phyloP scores from a whole-genome alignment of 306 rosid genomes.

The Lupinus albus region DNA sequence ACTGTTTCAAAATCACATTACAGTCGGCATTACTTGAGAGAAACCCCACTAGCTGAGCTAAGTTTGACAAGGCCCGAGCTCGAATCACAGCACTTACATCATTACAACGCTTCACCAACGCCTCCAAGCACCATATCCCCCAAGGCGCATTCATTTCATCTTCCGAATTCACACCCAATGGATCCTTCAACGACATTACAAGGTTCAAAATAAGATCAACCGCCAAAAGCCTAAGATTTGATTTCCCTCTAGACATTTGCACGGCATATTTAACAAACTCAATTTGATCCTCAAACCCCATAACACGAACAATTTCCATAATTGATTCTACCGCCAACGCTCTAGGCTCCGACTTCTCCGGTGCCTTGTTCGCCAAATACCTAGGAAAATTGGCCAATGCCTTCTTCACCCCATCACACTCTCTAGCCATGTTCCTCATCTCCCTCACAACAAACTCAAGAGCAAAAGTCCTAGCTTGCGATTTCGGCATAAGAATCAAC shows the following conservation, averaged over 20 bases:
- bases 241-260: slow-evolving; percentile 73
- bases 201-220: slow-evolving; percentile 73
- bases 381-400: slow-evolving; percentile 72
- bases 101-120: slow-evolving; percentile 74
- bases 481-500: slow-evolving; percentile 62
- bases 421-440: slow-evolving; percentile 39
- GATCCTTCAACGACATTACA: slow-evolving; percentile 55
- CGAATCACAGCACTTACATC: slow-evolving; percentile 68
- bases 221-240: slow-evolving; percentile 70
- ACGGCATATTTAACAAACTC: slow-evolving; percentile 71
- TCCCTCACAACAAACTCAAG: slow-evolving; percentile 52
- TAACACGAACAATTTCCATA: slow-evolving; percentile 60
- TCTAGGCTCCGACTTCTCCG: slow-evolving; percentile 80
- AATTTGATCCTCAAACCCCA: slow-evolving; percentile 62
- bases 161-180: slow-evolving; percentile 59
- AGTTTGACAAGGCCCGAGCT: slow-evolving; percentile 71
- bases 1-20: slow-evolving; percentile 52
- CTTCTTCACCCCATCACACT: slow-evolving; percentile 57
- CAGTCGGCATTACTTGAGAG: slow-evolving; percentile 50
- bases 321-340: slow-evolving; percentile 80
- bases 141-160: slow-evolving; percentile 53
- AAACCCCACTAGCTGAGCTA: slow-evolving; percentile 72
- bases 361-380: slow-evolving; percentile 73
- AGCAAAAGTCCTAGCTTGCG: slow-evolving; percentile 66
- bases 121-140: slow-evolving; percentile 76